A percentile compares a stretch with the other conserved stretches of the same genome.
These are phyloP conservation scores for Microascus cirrosus DNA, from an alignment of 2,329 filamentous ascomycete genomes.

Conservation along the genomic window DNA sequence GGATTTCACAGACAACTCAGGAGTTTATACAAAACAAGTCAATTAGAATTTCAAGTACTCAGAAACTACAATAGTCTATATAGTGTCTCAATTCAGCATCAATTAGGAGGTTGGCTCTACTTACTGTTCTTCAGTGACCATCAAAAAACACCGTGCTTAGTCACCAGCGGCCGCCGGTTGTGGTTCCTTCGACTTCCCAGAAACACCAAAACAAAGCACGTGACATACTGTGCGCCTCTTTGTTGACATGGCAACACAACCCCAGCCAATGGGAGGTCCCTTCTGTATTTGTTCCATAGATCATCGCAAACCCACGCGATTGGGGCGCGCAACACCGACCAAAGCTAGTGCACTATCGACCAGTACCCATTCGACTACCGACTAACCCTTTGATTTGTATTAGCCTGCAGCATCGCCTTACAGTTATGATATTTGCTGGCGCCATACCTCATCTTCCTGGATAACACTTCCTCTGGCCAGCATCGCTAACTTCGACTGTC, in stretches of 20 bases:
- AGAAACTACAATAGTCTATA: too few species aligned
- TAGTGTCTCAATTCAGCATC: too few species aligned
- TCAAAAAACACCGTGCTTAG: neutral
- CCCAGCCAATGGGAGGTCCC: neutral
- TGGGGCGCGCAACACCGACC: neutral
- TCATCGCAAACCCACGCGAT: slow-evolving; percentile 1
- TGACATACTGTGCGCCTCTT: slow-evolving; percentile 8
- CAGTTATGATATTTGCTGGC: neutral
- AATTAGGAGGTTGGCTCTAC: neutral
- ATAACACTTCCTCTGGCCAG: neutral
- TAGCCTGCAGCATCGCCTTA: neutral
- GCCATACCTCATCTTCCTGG: neutral
- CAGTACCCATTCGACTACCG: neutral
- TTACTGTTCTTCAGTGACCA: too few species aligned
- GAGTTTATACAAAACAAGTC: too few species aligned
- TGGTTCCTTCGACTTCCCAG: slow-evolving; percentile 3
- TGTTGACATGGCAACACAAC: slow-evolving; percentile 8
- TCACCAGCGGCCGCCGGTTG: too few species aligned
- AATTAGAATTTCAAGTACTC: too few species aligned
- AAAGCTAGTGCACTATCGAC: neutral
- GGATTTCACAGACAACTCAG: too few species aligned
- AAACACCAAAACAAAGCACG: neutral
- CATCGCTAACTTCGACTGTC: neutral
- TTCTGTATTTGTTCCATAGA: neutral
- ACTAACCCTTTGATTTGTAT: neutral